These are phyloP conservation scores for Lanmaoa pseudosensibilis DNA, from an alignment of 768 basidiomycete genomes.

Conservation along the genomic window DNA sequence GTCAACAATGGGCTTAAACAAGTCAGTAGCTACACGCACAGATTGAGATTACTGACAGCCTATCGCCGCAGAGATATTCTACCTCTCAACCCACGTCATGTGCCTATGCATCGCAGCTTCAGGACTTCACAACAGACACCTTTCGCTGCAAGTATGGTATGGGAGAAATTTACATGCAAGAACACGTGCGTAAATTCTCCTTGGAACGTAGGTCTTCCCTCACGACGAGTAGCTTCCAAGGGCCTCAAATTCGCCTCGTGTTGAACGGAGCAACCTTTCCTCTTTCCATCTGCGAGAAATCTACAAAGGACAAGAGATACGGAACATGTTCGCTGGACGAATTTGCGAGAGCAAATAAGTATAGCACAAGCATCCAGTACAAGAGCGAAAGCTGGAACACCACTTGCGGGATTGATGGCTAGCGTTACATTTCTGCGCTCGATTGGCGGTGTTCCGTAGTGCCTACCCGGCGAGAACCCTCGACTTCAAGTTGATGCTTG, in stretches of 20 bases:
- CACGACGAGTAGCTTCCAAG: constrained; percentile 25
- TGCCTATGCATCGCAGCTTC: constrained; percentile 35
- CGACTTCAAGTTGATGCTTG: neutral
- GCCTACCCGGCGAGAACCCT: neutral
- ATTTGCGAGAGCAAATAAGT: constrained; percentile 34
- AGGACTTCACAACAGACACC: constrained; percentile 42
- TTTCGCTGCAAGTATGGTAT: constrained; percentile 45
- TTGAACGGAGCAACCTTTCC: constrained; percentile 43
- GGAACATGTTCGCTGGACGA: constrained; percentile 40
- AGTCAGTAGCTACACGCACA: constrained; percentile 22
- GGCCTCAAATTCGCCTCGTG: constrained; percentile 42
- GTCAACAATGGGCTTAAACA: constrained; percentile 39
- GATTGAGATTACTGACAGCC: neutral
- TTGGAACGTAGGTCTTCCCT: neutral
- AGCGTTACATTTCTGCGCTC: neutral
- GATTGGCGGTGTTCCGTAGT: neutral
- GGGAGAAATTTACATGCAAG: constrained; percentile 42
- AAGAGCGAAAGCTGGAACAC: constrained; percentile 37
- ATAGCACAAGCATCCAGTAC: constrained; percentile 29
- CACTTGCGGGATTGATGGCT: constrained; percentile 30
- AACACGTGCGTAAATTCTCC: constrained; percentile 27
- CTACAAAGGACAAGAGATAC: constrained; percentile 28
- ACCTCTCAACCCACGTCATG: constrained; percentile 30
- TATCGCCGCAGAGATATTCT: constrained; percentile 30
- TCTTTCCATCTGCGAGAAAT: constrained; percentile 35